Base-by-base conservation (phyloP, 208 protist genomes). In the Trypanosoma boissoni region DNA sequence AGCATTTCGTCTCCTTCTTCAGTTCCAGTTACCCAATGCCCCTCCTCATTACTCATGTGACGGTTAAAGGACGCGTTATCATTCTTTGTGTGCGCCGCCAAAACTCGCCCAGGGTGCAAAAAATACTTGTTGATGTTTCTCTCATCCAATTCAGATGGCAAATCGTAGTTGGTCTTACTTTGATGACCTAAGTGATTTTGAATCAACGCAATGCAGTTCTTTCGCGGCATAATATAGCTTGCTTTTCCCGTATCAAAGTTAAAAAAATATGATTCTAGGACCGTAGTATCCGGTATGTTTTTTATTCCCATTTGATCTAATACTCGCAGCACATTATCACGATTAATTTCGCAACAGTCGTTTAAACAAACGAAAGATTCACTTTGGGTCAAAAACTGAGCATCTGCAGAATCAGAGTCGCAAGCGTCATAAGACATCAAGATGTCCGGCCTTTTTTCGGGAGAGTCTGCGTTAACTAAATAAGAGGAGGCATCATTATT, bases 11-110 rank as follows among this genome's bases (percentile, higher is more conserved):
- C 43, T 8, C 12, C 28, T 2, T 28, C 31, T 36, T 68, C 43
- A 46, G 18, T 54, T 37, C 52, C 61, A 29, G 50, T 68, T 54
- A 60, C n/a, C 37, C 37, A 68, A 16, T 12, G 37, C 32, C 44
- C 26, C 3, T 27, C 8, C 4, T n/a, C n/a, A 8, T 27, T 28
- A 28, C 7, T 21, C n/a, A 21, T n/a, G 42, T 1, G 21, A 16
- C 6, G 6, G 34, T 39, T 39, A 39, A 39, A 12, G 12, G 12
- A 12, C 8, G 34, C 12, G 12, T 12, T 39, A 39, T 39, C 12
- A 21, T 18, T 3, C 28, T 4, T 42, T n/a, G n/a, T n/a, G n/a
- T n/a, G n/a, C n/a, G n/a, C n/a, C n/a, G n/a, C n/a, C n/a, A n/a
- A n/a, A n/a, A n/a, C n/a, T n/a, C n/a, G n/a, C n/a, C n/a, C n/a